Base-by-base conservation (phyloP, 1,284 basidiomycete genomes). In the Moniliella sp. region DNA sequence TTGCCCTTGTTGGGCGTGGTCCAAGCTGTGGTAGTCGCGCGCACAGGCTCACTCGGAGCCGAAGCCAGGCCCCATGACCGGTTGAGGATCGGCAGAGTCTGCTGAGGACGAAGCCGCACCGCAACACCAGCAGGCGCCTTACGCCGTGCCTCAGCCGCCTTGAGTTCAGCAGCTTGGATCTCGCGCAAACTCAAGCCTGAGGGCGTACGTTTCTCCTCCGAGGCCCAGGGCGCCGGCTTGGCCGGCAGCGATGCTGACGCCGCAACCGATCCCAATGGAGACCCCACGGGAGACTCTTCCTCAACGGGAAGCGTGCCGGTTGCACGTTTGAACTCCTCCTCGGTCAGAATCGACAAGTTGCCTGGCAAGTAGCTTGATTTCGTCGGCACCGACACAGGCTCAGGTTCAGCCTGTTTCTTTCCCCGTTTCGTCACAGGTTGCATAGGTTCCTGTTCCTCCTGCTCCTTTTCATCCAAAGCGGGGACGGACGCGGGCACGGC, bases 111-210 rank as follows among this genome's bases (percentile, higher is more conserved):
- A 23, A 23, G 21, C 21, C 21, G 21, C 7, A n/a, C 21, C 7
- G n/a, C 7, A 23, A n/a, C 21, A 23, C 8, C 21, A 23, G 21
- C 39, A 13, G 32, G 38, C 29, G 42, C 33, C 5, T 42, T 39
- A 2, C 65, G 66, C 18, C 46, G 45, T 7, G 70, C 71, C 45
- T 83, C 82, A 5, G 71, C 68, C 50, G 75, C 75, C 62, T 73
- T 81, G 10, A 72, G 73, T 63, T 97, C 91, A 1, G 76, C 75
- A 48, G 91, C 83, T 61, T 97, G 91, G 36, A 99, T 97, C 48
- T 94, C 83, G 35, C 84, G 75, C 31, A 97, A 65, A 43, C 78
- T 79, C 45, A 11, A 42, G 36, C 34, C 27, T 11, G 25, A 4
- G 12, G 18, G 16, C n/a, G n/a, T n/a, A n/a, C n/a, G n/a, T 28